Evolutionary conservation across 169 alveolate species (phyloP).

Genomic region (Ichthyophthirius multifiliis): DNA sequence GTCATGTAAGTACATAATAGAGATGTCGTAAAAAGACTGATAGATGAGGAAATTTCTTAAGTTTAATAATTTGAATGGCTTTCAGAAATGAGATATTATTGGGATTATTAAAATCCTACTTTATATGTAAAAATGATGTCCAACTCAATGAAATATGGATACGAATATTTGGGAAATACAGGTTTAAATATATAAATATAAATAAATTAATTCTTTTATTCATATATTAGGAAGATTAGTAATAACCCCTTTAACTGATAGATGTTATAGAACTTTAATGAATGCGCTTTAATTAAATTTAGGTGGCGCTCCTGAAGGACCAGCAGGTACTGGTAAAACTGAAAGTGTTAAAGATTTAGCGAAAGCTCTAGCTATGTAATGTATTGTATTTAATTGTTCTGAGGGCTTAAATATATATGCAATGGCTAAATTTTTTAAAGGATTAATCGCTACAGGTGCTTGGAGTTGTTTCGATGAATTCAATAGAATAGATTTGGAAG

Average conservation of each 20-base stretch:
- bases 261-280: conserved; percentile 87
- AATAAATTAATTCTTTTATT: not conserved
- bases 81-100: conserved; percentile 85
- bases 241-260: conserved; percentile 84
- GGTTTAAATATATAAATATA: not conserved
- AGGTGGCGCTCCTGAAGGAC: conserved; percentile 93
- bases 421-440: conserved; percentile 87
- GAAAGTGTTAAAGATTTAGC: conserved; percentile 88
- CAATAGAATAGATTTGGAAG: conserved; percentile 87
- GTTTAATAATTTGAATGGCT: conserved; percentile 90
- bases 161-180: conserved; percentile 74
- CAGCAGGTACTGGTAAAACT: conserved; percentile 92
- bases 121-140: conserved; percentile 66
- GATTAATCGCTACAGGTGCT: conserved; percentile 81
- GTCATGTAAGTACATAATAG: conserved; percentile 83
- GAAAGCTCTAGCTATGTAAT: conserved; percentile 82
- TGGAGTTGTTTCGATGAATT: conserved; percentile 92
- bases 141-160: conserved; percentile 64
- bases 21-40: conserved; percentile 70
- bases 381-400: conserved; percentile 88
- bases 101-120: conserved; percentile 40
- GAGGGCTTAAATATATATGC: conserved; percentile 81
- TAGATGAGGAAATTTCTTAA: conserved; percentile 52
- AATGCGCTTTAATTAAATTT: conserved; percentile 76
- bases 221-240: conserved; percentile 57